phyloP scores from a whole-genome alignment of 495 filamentous ascomycete genomes.

The Hapsidospora chrysogenum region DNA sequence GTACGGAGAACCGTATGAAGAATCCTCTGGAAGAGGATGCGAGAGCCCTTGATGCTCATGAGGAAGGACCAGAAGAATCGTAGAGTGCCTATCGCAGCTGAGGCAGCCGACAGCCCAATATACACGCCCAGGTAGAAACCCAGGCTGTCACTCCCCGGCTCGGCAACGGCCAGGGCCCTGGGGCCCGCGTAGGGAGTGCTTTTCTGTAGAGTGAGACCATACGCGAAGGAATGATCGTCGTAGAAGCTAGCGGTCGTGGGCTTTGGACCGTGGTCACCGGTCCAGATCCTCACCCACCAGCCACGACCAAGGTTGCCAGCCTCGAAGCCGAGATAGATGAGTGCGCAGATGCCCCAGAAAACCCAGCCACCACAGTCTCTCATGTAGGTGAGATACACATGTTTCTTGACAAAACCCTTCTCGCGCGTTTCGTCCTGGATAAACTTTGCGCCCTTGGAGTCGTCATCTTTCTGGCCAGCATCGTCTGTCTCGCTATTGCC shows the following conservation, averaged over 20 bases:
- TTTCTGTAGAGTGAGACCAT: conserved; percentile 20
- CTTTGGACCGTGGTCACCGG: conserved; percentile 15
- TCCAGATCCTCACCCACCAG: conserved; percentile 63
- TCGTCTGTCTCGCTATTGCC: background rate
- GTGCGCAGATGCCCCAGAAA: conserved; percentile 41
- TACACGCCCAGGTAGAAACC: conserved; percentile 54
- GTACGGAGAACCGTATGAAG: conserved; percentile 49
- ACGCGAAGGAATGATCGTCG: conserved; percentile 14
- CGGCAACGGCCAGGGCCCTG: conserved; percentile 6
- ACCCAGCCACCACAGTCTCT: conserved; percentile 44
- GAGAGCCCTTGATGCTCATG: conserved; percentile 45
- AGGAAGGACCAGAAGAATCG: conserved; percentile 41
- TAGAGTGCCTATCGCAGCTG: conserved; percentile 37
- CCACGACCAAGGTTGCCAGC: conserved; percentile 20
- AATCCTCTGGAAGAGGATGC: conserved; percentile 45
- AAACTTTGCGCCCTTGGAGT: conserved; percentile 36
- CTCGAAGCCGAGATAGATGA: conserved; percentile 25
- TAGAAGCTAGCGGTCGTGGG: conserved; percentile 3
- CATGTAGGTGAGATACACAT: conserved; percentile 50
- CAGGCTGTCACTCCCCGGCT: conserved; percentile 15
- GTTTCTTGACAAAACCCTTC: conserved; percentile 41
- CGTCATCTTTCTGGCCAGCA: conserved; percentile 11
- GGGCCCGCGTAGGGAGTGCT: conserved; percentile 14
- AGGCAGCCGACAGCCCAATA: conserved; percentile 36
- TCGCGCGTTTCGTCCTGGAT: conserved; percentile 58